These are phyloP conservation scores for Heliamphora exappendiculata DNA, from an alignment of 148 eudicot genomes.

Conservation along the genomic window DNA sequence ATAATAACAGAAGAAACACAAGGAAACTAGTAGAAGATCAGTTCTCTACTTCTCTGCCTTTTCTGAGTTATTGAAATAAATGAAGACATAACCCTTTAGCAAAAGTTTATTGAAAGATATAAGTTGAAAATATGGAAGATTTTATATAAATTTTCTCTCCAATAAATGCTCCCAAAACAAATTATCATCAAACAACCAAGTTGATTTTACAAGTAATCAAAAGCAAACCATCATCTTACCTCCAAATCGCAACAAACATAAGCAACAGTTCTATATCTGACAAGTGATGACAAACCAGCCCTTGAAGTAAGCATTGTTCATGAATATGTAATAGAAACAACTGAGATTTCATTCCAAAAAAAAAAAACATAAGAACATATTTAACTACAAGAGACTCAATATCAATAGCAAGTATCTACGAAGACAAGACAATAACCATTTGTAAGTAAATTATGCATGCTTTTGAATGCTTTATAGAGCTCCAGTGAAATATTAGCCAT, in stretches of 20 bases:
- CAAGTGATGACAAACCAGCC: neutral
- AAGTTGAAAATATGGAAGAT: neutral
- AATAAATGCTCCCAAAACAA: neutral
- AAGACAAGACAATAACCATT: conserved; percentile 30
- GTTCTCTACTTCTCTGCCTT: no score
- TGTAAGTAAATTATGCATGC: conserved; percentile 30
- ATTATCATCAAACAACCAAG: neutral
- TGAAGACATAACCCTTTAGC: neutral
- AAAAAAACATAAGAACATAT: neutral
- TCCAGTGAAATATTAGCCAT: conserved; percentile 61
- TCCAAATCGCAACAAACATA: neutral
- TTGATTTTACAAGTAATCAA: neutral
- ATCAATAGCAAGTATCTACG: neutral
- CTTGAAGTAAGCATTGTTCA: neutral
- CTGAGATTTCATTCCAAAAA: neutral
- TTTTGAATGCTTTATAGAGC: conserved; percentile 50
- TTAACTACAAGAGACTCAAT: neutral
- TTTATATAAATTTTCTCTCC: neutral
- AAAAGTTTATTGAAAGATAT: neutral
- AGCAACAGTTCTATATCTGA: neutral
- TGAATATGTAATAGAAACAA: neutral
- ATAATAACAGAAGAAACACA: neutral
- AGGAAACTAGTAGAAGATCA: no score
- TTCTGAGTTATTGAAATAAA: neutral
- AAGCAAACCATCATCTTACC: neutral